Base-by-base conservation (phyloP, 1,284 basidiomycete genomes). In the Boletus mariae region DNA sequence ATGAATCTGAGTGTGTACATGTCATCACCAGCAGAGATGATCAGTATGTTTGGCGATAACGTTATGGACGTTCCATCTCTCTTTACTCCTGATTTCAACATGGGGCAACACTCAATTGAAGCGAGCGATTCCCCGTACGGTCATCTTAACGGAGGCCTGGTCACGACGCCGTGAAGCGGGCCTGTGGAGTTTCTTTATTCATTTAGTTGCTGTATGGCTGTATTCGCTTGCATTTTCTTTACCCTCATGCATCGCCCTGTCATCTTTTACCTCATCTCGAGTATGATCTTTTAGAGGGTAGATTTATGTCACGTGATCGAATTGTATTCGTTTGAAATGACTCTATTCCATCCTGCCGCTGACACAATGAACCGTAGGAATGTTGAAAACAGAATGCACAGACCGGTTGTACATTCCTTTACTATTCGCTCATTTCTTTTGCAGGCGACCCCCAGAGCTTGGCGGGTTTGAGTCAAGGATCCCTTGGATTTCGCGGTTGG, bases 11-110 rank as follows among this genome's bases (percentile, higher is more conserved):
- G 45, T 17, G 31, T 69, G 42, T 68, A 68, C 50, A 58, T 68
- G 61, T 55, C 69, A 1, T 70, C 69, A 4, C 69, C 69, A 1
- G 63, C 53, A 25, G 69, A 70, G 42, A 58, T 69, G 57, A 57
- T 68, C 48, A 55, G 51, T 47, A 71, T 68, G 61, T 68, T 68
- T 8, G 57, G 62, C 17, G 69, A 68, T 4, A 56, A 47, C 5
- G 45, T 54, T n/a, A 55, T 68, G 45, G 66, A 68, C 28, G 63
- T 68, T 45, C 55, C 68, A 8, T 56, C 66, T 25, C 57, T 69
- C 17, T 71, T 70, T 41, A 38, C 58, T 20, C 41, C 67, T 26
- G 69, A 71, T 51, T 71, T 69, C 42, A 40, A 47, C 28, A 61
- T 71, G 57, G 65, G 63, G 20, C 63, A 55, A n/a, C 64, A 59